Conservation (phyloP, 805 yeast species). For the Ogataea naganishii region DNA sequence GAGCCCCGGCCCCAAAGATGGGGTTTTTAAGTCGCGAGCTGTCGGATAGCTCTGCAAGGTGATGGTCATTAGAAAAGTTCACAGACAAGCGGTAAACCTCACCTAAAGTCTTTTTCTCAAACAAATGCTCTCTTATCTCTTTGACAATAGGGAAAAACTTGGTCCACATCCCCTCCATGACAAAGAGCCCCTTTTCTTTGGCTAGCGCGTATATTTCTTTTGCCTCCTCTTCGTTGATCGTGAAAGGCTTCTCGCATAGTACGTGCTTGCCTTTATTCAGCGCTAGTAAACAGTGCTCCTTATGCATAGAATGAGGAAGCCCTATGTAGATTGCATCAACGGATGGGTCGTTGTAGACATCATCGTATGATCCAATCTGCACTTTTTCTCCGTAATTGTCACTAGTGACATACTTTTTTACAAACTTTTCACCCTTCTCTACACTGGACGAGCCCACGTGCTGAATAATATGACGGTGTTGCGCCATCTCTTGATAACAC, state of each 20-base stretch:
- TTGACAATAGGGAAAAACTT: constrained; percentile 40
- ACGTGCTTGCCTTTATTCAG: constrained; percentile 39
- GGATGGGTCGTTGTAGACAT: constrained; percentile 31
- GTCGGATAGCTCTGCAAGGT: constrained; percentile 23
- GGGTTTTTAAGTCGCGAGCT: constrained; percentile 33
- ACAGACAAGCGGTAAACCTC: constrained; percentile 32
- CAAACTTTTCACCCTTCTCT: constrained; percentile 28
- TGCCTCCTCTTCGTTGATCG: constrained; percentile 38
- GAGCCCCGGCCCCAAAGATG: constrained; percentile 45
- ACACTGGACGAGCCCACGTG: constrained; percentile 31
- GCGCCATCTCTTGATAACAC: constrained; percentile 15
- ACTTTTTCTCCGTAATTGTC: constrained; percentile 3
- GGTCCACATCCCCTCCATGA: constrained; percentile 58
- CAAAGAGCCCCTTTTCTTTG: constrained; percentile 29
- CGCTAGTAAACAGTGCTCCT: constrained; percentile 33
- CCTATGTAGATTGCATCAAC: constrained; percentile 47
- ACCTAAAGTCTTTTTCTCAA: constrained; percentile 35
- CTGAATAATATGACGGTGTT: constrained; percentile 24
- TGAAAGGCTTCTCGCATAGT: constrained; percentile 47
- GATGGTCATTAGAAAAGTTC: constrained; percentile 32
- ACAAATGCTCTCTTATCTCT: constrained; percentile 27
- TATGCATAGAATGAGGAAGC: constrained; percentile 45
- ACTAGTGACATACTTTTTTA: constrained; percentile 13
- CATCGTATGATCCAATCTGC: constrained; percentile 28
- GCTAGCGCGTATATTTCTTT: constrained; percentile 34